Percentiles rank a stretch among this genome's conserved stretches.
Evolutionary conservation across 345 rosid species (phyloP).

Genomic region (Bruguiera gymnorhiza): DNA sequence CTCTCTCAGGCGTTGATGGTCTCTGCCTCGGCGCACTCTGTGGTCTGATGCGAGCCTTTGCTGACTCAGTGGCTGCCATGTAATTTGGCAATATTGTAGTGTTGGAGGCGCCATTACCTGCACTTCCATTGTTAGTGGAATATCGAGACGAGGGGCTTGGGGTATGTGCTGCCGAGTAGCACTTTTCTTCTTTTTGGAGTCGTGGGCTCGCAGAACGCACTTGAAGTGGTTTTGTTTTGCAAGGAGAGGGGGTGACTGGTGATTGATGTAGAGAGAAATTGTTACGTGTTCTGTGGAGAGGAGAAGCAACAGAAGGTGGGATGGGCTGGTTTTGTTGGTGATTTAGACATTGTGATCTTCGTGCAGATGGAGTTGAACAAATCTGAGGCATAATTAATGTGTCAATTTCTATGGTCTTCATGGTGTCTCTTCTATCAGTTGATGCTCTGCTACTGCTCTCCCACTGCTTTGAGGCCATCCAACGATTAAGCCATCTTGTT

Average conservation of each 20-base stretch:
- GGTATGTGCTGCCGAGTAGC: conserved; percentile 10
- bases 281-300: conserved; percentile 1
- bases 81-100: conserved; percentile 19
- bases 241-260: too few relatives aligned
- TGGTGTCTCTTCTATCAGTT: conserved; percentile 37
- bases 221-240: conserved; percentile 31
- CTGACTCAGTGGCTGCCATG: conserved; percentile 30
- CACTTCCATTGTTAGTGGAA: neutral
- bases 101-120: neutral
- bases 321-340: conserved; percentile 19
- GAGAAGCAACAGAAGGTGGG: conserved; percentile 23
- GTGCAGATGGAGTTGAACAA: neutral
- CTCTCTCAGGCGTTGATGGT: conserved; percentile 46
- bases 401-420: conserved; percentile 58
- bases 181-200: conserved; percentile 17
- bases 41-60: conserved; percentile 33
- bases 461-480: conserved; percentile 83
- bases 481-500: conserved; percentile 71
- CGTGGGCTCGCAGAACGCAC: conserved; percentile 74
- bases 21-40: conserved; percentile 77
- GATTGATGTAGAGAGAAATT: too few relatives aligned
- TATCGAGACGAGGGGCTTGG: conserved; percentile 6
- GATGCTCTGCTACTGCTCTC: conserved; percentile 44
- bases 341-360: conserved; percentile 16
- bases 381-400: conserved; percentile 23